These are phyloP conservation scores for Globisporangium takayamanum DNA, from an alignment of 352 stramenopile genomes.

Conservation along the genomic window DNA sequence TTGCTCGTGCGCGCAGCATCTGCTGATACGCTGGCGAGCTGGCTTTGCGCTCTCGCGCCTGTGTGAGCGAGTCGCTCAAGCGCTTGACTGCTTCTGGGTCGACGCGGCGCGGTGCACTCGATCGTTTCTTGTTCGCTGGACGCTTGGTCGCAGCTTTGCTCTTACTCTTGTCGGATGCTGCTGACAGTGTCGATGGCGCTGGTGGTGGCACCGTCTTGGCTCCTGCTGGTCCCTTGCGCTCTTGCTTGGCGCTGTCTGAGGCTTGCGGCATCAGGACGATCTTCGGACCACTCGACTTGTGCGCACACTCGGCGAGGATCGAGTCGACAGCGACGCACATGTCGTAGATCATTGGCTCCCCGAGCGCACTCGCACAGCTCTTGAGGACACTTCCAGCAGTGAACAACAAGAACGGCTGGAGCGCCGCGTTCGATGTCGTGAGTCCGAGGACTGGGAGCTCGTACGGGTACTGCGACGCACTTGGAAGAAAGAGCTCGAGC, in stretches of 20 bases:
- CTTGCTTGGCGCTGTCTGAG: neutral
- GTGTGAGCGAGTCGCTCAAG: conserved; percentile 37
- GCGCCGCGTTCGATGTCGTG: conserved; percentile 25
- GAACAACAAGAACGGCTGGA: conserved; percentile 39
- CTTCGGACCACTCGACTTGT: conserved; percentile 21
- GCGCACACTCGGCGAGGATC: conserved; percentile 29
- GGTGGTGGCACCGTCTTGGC: neutral
- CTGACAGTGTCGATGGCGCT: neutral
- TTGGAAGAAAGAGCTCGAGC: conserved; percentile 51
- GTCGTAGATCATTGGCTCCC: conserved; percentile 80
- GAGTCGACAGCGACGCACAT: conserved; percentile 64
- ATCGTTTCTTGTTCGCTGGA: conserved; percentile 7
- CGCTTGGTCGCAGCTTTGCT: conserved; percentile 17
- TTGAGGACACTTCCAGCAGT: conserved; percentile 42
- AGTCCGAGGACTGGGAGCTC: conserved; percentile 57
- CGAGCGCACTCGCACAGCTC: conserved; percentile 41
- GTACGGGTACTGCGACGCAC: conserved; percentile 61
- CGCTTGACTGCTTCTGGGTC: conserved; percentile 31
- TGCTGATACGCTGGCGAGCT: conserved; percentile 37
- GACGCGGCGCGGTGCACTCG: conserved; percentile 5
- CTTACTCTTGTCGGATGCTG: conserved; percentile 4
- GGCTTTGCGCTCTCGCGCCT: conserved; percentile 32
- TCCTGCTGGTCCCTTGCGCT: neutral
- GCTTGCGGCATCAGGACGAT: conserved; percentile 26
- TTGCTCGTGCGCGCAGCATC: conserved; percentile 45